Conservation (phyloP, 768 basidiomycete species). For the Russula ochroleuca region DNA sequence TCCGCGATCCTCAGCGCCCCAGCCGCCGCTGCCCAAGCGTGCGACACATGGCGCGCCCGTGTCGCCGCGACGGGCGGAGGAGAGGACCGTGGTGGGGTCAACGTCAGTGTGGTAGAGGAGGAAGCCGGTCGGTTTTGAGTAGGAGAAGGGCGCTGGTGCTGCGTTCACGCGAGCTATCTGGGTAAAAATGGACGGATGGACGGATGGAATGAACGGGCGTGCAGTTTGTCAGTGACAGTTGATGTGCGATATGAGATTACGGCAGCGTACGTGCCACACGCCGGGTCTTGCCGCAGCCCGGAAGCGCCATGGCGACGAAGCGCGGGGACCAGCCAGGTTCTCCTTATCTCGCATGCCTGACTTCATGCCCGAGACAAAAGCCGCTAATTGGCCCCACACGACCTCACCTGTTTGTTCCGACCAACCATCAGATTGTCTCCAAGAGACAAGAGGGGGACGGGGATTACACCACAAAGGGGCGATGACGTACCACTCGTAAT, state of each 20-base stretch:
- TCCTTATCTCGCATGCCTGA: constrained; percentile 13
- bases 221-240: not conserved
- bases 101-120: constrained; percentile 24
- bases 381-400: constrained; percentile 25
- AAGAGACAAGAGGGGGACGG: not conserved
- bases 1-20: constrained; percentile 18
- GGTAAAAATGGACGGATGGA: not conserved
- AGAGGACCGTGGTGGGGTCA: constrained; percentile 14
- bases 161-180: constrained; percentile 25
- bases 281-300: constrained; percentile 24
- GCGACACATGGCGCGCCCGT: constrained; percentile 17
- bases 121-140: constrained; percentile 18
- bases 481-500: constrained; percentile 21
- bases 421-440: not conserved
- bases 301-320: constrained; percentile 21
- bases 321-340: not conserved
- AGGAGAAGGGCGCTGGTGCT: constrained; percentile 11
- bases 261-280: constrained; percentile 21
- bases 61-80: constrained; percentile 15
- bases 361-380: constrained; percentile 25
- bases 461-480: not conserved
- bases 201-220: not conserved
- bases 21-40: constrained; percentile 21
- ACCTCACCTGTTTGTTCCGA: constrained; percentile 16
- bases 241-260: too few species aligned